Conservation (phyloP, 768 basidiomycete species). For the Psilocybe tampanensis region DNA sequence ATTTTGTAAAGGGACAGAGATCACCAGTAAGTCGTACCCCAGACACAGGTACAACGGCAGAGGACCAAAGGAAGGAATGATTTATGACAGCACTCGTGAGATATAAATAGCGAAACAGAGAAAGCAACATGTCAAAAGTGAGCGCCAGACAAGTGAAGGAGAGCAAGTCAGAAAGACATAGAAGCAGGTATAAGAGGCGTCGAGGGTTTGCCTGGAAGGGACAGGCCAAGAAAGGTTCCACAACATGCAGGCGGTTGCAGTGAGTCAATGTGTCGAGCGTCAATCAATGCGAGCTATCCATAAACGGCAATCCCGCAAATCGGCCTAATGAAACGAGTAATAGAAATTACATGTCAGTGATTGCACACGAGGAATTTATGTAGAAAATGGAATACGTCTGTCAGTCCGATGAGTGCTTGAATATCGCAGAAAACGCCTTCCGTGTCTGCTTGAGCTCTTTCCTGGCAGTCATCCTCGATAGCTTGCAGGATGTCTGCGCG, state of each 20-base stretch:
- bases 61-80: background rate
- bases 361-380: background rate
- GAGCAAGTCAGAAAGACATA: background rate
- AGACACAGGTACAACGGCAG: background rate
- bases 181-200: background rate
- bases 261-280: background rate
- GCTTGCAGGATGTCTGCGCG: background rate
- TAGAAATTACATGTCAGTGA: background rate
- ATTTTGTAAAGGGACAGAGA: background rate
- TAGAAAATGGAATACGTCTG: conserved; percentile 35
- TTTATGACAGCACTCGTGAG: background rate
- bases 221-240: background rate
- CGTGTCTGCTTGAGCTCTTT: conserved; percentile 30
- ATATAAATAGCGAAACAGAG: background rate
- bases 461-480: conserved; percentile 6
- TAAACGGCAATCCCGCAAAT: conserved; percentile 12
- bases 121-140: background rate
- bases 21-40: background rate
- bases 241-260: background rate
- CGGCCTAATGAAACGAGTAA: conserved; percentile 4
- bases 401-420: conserved; percentile 33
- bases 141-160: background rate
- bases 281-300: conserved; percentile 5
- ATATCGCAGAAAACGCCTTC: conserved; percentile 41
- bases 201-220: background rate